Conservation (phyloP, 768 basidiomycete species). For the Hypholoma sublateritium region DNA sequence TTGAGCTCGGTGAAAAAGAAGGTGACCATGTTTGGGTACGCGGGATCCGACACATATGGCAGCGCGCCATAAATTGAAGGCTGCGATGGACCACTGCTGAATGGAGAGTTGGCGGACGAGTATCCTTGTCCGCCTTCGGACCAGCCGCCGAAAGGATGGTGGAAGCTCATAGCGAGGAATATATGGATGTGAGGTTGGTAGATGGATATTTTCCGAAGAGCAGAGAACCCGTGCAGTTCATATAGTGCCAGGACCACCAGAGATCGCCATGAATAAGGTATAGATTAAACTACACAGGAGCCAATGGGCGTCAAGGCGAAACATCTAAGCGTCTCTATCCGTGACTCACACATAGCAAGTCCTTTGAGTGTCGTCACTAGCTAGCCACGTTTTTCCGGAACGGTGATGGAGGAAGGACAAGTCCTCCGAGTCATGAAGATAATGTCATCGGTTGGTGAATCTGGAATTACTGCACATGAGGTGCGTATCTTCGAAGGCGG, state of each 20-base stretch:
- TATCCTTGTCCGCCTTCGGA: slow-evolving; percentile 26
- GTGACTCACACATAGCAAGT: neutral
- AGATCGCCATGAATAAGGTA: neutral
- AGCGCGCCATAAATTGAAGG: slow-evolving; percentile 67
- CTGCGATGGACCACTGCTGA: slow-evolving; percentile 15
- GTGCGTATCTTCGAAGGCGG: neutral
- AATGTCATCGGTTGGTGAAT: neutral
- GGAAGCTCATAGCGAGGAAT: neutral
- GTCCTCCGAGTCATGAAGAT: neutral
- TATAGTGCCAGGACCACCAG: neutral
- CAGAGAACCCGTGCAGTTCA: neutral
- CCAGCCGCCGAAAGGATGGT: slow-evolving; percentile 38
- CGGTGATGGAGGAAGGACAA: neutral
- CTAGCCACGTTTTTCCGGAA: slow-evolving; percentile 1
- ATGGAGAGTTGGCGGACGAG: no score
- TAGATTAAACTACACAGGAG: neutral
- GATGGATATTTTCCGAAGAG: neutral
- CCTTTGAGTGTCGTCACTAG: neutral
- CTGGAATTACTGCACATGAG: neutral
- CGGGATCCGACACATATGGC: slow-evolving; percentile 45
- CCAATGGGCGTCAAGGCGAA: slow-evolving; percentile 6
- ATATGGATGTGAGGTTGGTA: neutral
- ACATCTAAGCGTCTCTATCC: neutral
- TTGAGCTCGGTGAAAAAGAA: slow-evolving; percentile 53
- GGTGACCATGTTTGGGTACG: slow-evolving; percentile 30